Evolutionary conservation across 225 moss, liverwort and hornwort species (phyloP), one percentile per base, ranked within the genome.

Genomic region (Physcomitrium patens): DNA sequence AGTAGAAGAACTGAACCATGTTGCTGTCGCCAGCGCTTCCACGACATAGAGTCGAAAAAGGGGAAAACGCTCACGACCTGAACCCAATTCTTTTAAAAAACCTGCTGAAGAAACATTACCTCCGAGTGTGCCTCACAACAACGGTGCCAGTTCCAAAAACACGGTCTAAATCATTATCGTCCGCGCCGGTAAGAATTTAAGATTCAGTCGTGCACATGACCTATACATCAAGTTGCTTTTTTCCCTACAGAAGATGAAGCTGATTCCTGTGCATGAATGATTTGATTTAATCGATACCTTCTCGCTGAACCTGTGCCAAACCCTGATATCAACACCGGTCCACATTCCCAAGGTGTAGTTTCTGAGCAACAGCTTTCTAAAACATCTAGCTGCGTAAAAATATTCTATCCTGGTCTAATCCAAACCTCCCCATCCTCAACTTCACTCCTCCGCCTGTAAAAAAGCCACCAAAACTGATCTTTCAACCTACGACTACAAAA

Each of bases 201-300:
- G 53, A 43, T 26, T 60, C 60, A 53, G 10, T 48, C 26, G 55
- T 42, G 43, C 53, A 17, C 72, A 55, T 12, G 7, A 70, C 58
- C 70, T 24, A 24, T 24, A 24, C 24, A 24, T 24, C 24, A 24
- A 24, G 24, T 24, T 1, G 24, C 1, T 24, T 24, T 1, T 24
- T 1, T 1, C 1, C 24, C 24, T 24, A 24, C 1, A 1, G 24
- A 24, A 24, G 24, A 24, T 24, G 24, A 24, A 24, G 24, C 24
- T 24, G 24, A 24, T 24, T 24, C 24, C 24, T 24, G 24, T 24
- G 24, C 24, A 1, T 24, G 24, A 2, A 16, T 47, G 67, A 18
- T 58, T 49, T 52, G 8, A 10, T 19, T 11, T 10, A 19, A 73
- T 15, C 63, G 8, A 42, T 43, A 26, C 63, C 64, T 42, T 18